Percentiles rank a stretch among this genome's conserved stretches.
Evolutionary conservation across 768 basidiomycete genomes (phyloP).

Genomic region (Strobilomyces dryophilus): DNA sequence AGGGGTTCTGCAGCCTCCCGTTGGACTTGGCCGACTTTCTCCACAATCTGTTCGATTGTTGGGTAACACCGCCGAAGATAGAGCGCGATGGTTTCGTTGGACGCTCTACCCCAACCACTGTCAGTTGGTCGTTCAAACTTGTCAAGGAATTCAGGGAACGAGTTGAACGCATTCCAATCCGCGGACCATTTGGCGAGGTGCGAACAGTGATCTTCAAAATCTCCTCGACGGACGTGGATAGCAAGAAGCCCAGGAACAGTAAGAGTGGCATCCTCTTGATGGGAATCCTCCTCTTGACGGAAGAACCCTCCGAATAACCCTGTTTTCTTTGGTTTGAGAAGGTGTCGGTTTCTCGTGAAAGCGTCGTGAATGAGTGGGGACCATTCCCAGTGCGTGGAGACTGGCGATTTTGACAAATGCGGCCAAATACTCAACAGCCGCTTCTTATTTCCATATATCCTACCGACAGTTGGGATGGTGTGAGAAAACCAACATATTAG

Average conservation of each 20-base stretch:
- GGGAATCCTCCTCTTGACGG: constrained; percentile 1
- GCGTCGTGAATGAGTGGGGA: constrained; percentile 33
- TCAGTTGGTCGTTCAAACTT: constrained; percentile 30
- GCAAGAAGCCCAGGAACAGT: constrained; percentile 42
- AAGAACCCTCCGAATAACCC: neutral
- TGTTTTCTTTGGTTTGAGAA: constrained; percentile 13
- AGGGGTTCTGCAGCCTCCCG: constrained; percentile 24
- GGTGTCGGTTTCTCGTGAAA: constrained; percentile 28
- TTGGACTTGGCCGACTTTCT: constrained; percentile 34
- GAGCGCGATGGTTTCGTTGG: constrained; percentile 16
- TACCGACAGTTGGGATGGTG: constrained; percentile 5
- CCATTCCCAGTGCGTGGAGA: constrained; percentile 37
- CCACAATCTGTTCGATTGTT: constrained; percentile 38
- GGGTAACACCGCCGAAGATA: constrained; percentile 43
- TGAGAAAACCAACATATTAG: neutral
- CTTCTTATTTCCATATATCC: constrained; percentile 30
- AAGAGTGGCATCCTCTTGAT: neutral
- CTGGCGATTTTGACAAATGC: constrained; percentile 30
- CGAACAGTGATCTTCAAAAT: constrained; percentile 44
- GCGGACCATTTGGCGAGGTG: constrained; percentile 33
- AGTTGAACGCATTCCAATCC: constrained; percentile 43
- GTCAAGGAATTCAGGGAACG: constrained; percentile 40
- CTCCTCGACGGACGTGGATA: constrained; percentile 50
- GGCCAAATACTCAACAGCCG: constrained; percentile 36
- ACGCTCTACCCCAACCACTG: constrained; percentile 1